Evolutionary conservation across 139 green algal species (phyloP).

Genomic region (Eudorina sp.): DNA sequence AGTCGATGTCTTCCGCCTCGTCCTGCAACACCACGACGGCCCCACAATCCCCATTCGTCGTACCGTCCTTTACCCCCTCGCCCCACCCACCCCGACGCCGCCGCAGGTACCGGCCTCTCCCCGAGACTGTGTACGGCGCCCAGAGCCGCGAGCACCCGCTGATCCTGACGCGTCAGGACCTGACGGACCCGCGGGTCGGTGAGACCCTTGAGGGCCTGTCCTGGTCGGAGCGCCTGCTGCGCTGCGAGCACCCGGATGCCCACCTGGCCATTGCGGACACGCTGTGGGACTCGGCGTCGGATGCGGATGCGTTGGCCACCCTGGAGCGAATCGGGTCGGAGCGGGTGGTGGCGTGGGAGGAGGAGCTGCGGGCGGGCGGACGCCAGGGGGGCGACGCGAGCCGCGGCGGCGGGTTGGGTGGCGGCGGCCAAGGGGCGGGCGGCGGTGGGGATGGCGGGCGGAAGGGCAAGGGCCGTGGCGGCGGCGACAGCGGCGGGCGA

Average conservation of each 20-base stretch:
- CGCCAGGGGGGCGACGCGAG: slow-evolving; percentile 14
- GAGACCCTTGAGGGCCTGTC: slow-evolving; percentile 73
- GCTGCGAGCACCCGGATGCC: slow-evolving; percentile 73
- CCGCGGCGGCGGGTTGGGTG: slow-evolving; percentile 31
- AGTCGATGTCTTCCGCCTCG: too few relatives aligned
- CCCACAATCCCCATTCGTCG: too few relatives aligned
- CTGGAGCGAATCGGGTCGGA: slow-evolving; percentile 63
- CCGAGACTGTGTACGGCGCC: slow-evolving; percentile 68
- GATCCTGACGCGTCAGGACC: slow-evolving; percentile 72
- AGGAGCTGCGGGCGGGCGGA: slow-evolving; percentile 41
- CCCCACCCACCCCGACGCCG: slow-evolving; percentile 56
- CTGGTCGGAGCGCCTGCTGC: slow-evolving; percentile 82
- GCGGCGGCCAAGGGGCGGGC: background rate
- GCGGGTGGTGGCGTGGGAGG: slow-evolving; percentile 73
- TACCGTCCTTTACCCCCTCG: too few relatives aligned
- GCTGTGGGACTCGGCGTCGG: slow-evolving; percentile 77
- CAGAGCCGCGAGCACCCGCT: slow-evolving; percentile 70
- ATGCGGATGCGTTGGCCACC: slow-evolving; percentile 64
- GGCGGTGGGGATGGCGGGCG: background rate
- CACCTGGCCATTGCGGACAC: slow-evolving; percentile 74
- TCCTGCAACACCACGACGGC: too few relatives aligned
- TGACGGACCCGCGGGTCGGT: slow-evolving; percentile 63
- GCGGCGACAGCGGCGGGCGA: background rate
- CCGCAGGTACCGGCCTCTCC: slow-evolving; percentile 75
- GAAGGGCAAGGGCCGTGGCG: background rate